Evolutionary conservation across 805 yeast genomes (phyloP), one percentile per base, ranked within the genome.

Genomic region (Sugiyamaella floridensis): DNA sequence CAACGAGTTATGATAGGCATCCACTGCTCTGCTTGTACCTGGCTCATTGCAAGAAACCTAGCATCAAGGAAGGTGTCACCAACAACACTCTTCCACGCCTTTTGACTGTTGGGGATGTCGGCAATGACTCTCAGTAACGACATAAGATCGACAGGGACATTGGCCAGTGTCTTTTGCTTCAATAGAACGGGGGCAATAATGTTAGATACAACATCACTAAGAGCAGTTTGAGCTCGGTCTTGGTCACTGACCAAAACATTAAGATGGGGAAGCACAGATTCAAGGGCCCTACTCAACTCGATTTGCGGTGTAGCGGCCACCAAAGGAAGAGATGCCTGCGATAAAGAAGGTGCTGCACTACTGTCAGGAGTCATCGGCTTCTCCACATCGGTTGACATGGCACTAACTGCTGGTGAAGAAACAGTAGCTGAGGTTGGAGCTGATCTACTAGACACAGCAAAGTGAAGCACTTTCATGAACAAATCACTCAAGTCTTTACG

Each of bases 41-140:
- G 67, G 4, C 62, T 62, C 34, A 72, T 61, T 1, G 61, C 62
- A 61, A 89, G 82, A 59, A 88, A 81, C 18, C 71, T 70, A 10
- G 74, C 54, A 63, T 86, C 96, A 63, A 77, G 74, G 52, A 87
- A 75, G 0, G 80, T 67, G 47, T 92, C 98, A 43, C 71, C 72
- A 0, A 89, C 76, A 19, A 81, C 55, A 2, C 75, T 63, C 60
- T 78, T 85, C 95, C 97, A 86, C 1, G 68, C 72, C 61, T 76
- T 84, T 63, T 61, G 60, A 71, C 76, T 59, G 44, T 58, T 55
- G 3, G 71, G 62, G 12, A 59, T 67, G 53, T 55, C 37, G 12
- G 45, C 44, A 19, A 53, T 40, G 7, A 53, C 41, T 9, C 22
- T 20, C 16, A 53, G 46, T 15, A 53, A 41, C 15, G 53, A 15